phyloP scores from a whole-genome alignment of 1,139 yeast species.

The Magnusiomyces magnusii region DNA sequence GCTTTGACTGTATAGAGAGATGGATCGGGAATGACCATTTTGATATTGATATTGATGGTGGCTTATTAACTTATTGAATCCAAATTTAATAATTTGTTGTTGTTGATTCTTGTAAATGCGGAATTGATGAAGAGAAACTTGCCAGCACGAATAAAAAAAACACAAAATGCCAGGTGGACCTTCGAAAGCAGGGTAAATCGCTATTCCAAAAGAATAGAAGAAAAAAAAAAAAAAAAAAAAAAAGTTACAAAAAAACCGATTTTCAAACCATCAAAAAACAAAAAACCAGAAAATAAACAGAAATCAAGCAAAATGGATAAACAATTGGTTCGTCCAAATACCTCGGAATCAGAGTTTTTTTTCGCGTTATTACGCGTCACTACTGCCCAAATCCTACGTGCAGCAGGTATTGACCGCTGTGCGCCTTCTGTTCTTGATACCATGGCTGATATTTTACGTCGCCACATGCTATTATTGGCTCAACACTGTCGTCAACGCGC shows the following conservation, averaged over 20 bases:
- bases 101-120: not conserved
- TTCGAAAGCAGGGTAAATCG: not conserved
- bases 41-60: constrained; percentile 7
- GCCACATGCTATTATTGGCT: constrained; percentile 45
- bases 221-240: no score
- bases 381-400: constrained; percentile 56
- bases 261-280: no score
- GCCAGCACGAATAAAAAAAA: not conserved
- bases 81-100: not conserved
- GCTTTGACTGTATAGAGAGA: constrained; percentile 68
- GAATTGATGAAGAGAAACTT: not conserved
- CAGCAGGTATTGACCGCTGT: constrained; percentile 67
- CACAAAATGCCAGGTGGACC: not conserved
- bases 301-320: no score
- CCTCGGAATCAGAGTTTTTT: constrained; percentile 38
- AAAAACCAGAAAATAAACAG: no score
- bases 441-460: constrained; percentile 54
- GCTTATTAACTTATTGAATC: not conserved
- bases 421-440: constrained; percentile 54
- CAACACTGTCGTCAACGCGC: constrained; percentile 39
- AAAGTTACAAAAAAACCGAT: no score
- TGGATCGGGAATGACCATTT: constrained; percentile 10
- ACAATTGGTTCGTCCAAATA: constrained; percentile 3
- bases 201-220: no score
- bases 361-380: constrained; percentile 56